Percentiles rank a stretch among this genome's conserved stretches.
Evolutionary conservation across 2,329 filamentous ascomycete species (phyloP).

Genomic region (Chaetomiaceae sp.): DNA sequence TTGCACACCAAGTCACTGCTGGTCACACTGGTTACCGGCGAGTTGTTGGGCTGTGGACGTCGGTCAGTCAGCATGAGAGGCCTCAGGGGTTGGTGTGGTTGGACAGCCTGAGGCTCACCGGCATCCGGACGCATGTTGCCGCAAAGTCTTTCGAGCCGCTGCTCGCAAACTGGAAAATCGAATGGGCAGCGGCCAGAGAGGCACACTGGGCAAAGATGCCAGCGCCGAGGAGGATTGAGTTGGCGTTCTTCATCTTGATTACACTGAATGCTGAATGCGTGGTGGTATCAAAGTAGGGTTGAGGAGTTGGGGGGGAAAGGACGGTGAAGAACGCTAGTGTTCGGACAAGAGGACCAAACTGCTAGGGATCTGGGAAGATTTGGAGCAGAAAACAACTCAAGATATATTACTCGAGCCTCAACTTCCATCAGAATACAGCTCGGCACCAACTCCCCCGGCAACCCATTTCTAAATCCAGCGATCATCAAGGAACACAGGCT

Average conservation of each 20-base stretch:
- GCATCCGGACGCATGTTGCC: conserved; percentile 19
- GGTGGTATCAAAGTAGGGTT: background rate
- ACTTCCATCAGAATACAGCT: background rate
- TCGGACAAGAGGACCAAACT: too few relatives aligned
- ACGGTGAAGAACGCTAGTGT: too few relatives aligned
- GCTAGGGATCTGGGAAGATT: background rate
- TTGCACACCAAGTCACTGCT: conserved; percentile 42
- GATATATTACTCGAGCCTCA: background rate
- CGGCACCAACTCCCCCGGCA: background rate
- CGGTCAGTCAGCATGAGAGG: background rate
- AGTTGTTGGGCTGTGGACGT: conserved; percentile 36
- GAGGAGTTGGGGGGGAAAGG: background rate
- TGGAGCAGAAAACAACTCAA: background rate
- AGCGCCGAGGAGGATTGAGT: conserved; percentile 12
- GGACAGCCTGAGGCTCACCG: conserved; percentile 19
- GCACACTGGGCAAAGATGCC: conserved; percentile 16
- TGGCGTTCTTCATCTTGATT: conserved; percentile 18
- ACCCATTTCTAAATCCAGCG: background rate
- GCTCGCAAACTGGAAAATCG: conserved; percentile 21
- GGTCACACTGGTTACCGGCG: conserved; percentile 41
- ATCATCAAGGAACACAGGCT: background rate
- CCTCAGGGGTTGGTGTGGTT: background rate
- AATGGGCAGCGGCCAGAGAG: conserved; percentile 13
- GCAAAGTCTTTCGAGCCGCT: conserved; percentile 18
- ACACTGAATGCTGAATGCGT: background rate